Conservation (phyloP, 2,329 filamentous ascomycete species). For the Ascomycota sp. region DNA sequence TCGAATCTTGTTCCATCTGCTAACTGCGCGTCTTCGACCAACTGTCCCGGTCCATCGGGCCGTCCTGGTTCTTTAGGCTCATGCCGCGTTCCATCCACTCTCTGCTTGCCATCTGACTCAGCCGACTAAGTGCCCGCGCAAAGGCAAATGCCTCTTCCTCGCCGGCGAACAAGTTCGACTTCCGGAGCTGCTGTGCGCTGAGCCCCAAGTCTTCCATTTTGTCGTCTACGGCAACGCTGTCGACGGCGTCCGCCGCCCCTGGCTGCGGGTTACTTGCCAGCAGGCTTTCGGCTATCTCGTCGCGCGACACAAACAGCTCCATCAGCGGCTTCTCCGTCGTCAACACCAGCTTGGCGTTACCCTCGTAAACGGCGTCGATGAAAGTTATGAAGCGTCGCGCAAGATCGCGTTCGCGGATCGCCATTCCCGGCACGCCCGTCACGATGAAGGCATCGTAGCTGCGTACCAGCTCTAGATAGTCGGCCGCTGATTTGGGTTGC, state of each 20-base stretch:
- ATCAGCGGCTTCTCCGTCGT: conserved; percentile 72
- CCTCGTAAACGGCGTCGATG: conserved; percentile 88
- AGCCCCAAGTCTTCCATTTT: conserved; percentile 80
- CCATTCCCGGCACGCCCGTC: conserved; percentile 85
- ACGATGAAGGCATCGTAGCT: conserved; percentile 86
- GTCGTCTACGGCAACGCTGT: too few relatives aligned
- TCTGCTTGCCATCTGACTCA: conserved; percentile 82
- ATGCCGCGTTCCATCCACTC: conserved; percentile 83
- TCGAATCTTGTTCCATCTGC: conserved; percentile 49
- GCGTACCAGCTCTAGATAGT: conserved; percentile 81
- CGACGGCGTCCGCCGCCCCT: conserved; percentile 25
- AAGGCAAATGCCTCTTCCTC: conserved; percentile 97
- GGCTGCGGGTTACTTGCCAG: conserved; percentile 22
- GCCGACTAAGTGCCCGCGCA: conserved; percentile 62
- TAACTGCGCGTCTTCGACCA: conserved; percentile 45
- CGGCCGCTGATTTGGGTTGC: conserved; percentile 71
- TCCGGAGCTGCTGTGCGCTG: conserved; percentile 69
- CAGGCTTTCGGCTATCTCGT: conserved; percentile 41
- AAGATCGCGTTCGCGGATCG: conserved; percentile 62
- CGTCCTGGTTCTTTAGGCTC: conserved; percentile 42
- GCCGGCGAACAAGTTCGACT: conserved; percentile 70
- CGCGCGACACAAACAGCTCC: conserved; percentile 63
- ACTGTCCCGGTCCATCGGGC: conserved; percentile 41
- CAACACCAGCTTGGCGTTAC: conserved; percentile 80
- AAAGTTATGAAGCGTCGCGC: conserved; percentile 93